These are phyloP conservation scores for Rhododendron ovatum DNA, from an alignment of 148 eudicot species.

Conservation along the genomic window DNA sequence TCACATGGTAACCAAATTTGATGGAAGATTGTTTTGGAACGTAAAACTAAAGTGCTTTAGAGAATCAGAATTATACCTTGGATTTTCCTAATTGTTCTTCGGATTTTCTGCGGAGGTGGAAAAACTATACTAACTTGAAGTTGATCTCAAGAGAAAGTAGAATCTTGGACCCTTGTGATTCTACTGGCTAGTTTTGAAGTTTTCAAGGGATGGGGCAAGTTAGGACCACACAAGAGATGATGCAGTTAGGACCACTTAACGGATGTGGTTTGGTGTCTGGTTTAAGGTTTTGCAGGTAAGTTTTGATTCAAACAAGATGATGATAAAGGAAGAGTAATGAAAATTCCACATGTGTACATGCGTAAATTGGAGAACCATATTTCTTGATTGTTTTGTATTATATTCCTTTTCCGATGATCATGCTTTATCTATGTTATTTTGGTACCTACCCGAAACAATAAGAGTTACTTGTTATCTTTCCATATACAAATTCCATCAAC, in stretches of 20 bases:
- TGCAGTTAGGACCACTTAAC: background rate
- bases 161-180: conserved; percentile 2
- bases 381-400: background rate
- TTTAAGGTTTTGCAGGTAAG: background rate
- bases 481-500: conserved; percentile 67
- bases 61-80: background rate
- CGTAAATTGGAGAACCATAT: background rate
- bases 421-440: background rate
- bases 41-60: background rate
- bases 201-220: background rate
- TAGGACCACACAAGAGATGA: background rate
- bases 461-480: background rate
- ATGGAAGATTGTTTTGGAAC: background rate
- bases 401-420: background rate
- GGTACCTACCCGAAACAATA: background rate
- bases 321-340: background rate
- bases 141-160: background rate
- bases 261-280: too few relatives aligned
- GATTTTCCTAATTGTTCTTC: background rate
- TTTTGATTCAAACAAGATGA: background rate
- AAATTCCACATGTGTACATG: background rate
- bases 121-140: background rate
- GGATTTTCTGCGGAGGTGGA: background rate
- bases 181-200: background rate
- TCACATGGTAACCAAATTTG: background rate